A percentile compares a stretch with the other conserved stretches of the same genome.
These are phyloP conservation scores for Cryptococcus sp. DNA, from an alignment of 1,284 basidiomycete genomes.

Conservation along the genomic window DNA sequence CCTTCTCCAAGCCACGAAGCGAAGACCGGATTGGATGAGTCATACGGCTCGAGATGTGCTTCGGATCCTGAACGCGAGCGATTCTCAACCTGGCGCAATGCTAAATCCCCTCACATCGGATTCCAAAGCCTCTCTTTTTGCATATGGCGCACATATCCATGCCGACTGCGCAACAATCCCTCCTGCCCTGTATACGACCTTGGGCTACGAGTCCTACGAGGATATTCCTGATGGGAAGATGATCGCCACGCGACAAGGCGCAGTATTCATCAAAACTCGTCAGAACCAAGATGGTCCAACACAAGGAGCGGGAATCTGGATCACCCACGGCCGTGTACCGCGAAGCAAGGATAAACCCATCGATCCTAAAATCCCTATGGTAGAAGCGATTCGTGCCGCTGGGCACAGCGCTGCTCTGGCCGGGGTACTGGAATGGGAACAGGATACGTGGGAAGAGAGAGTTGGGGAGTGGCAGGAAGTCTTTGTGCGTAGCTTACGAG, in stretches of 20 bases:
- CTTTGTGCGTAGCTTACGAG: conserved; percentile 49
- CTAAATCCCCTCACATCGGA: conserved; percentile 41
- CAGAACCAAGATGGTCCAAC: conserved; percentile 2
- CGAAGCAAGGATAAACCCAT: conserved; percentile 50
- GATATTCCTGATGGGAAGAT: conserved; percentile 46
- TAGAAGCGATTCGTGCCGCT: conserved; percentile 44
- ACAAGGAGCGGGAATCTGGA: conserved; percentile 50
- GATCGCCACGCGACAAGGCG: conserved; percentile 53
- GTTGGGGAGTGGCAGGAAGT: conserved; percentile 55
- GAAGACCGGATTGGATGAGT: conserved; percentile 38
- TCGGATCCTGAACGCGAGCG: conserved; percentile 51
- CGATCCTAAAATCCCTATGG: conserved; percentile 54
- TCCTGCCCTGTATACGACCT: conserved; percentile 15
- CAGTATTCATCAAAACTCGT: conserved; percentile 53
- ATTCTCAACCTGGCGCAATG: conserved; percentile 56
- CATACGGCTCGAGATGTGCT: conserved; percentile 51
- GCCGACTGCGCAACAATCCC: conserved; percentile 28
- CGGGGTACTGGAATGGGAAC: conserved; percentile 50
- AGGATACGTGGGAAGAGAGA: conserved; percentile 33
- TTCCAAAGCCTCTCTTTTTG: conserved; percentile 47
- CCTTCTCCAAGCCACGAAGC: conserved; percentile 48
- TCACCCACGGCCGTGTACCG: conserved; percentile 54
- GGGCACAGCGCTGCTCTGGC: conserved; percentile 42
- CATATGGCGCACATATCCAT: conserved; percentile 54
- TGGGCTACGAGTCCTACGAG: conserved; percentile 23